phyloP scores from a whole-genome alignment of 352 stramenopile genomes.

The Pythium graminicola region DNA sequence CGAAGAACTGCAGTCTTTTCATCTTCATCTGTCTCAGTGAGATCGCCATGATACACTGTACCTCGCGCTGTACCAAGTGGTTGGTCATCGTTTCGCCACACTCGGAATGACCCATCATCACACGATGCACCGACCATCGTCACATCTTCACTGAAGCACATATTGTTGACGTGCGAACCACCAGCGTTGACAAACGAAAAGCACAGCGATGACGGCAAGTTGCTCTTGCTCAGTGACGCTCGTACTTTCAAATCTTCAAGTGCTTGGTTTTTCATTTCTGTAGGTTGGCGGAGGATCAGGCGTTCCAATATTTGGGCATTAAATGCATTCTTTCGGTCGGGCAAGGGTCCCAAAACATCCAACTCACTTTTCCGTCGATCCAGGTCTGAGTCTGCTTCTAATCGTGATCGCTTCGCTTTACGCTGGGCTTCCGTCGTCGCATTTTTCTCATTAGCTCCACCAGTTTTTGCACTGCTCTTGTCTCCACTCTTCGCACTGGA shows the following conservation, averaged over 20 bases:
- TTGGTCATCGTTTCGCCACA: conserved; percentile 78
- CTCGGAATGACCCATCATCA: conserved; percentile 67
- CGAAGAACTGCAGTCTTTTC: conserved; percentile 64
- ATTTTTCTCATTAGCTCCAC: conserved; percentile 19
- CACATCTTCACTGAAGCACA: conserved; percentile 74
- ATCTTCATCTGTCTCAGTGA: conserved; percentile 52
- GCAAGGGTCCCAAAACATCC: conserved; percentile 52
- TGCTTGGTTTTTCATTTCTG: conserved; percentile 57
- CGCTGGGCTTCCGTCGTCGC: conserved; percentile 24
- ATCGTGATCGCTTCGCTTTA: conserved; percentile 54
- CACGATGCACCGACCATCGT: conserved; percentile 69
- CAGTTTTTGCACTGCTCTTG: conserved; percentile 22
- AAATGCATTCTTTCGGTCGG: conserved; percentile 61
- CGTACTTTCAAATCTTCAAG: conserved; percentile 59
- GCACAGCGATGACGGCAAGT: conserved; percentile 60
- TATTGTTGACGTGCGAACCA: conserved; percentile 64
- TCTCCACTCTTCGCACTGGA: conserved; percentile 28
- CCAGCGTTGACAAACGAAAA: conserved; percentile 79
- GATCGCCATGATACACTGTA: conserved; percentile 47
- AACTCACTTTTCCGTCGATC: conserved; percentile 47
- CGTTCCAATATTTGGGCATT: conserved; percentile 74
- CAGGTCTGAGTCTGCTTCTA: conserved; percentile 27
- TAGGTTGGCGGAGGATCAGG: conserved; percentile 60
- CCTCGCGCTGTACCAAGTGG: conserved; percentile 61
- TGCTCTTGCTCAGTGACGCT: conserved; percentile 41